Evolutionary conservation across 805 yeast species (phyloP), one percentile per base, ranked within the genome.

Genomic region (Yarrowia sp.): DNA sequence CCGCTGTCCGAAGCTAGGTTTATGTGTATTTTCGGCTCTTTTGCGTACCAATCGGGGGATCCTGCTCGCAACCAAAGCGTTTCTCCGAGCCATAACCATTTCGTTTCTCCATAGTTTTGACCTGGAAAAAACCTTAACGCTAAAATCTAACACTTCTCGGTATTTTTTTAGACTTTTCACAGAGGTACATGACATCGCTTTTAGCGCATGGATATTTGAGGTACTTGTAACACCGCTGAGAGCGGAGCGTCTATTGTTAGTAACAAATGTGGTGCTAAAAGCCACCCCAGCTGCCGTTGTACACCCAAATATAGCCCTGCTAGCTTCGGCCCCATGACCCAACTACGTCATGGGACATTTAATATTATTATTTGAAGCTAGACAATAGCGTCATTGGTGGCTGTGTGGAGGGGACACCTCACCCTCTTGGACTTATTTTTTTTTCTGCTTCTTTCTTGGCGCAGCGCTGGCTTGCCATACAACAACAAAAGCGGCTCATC

Each of bases 171-270:
- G 41, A 13, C 55, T 48, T 33, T 32, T 9, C 13, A 15, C 3
- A 17, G 55, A 48, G 55, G 55, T 18, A 17, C 55, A 48, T 35
- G 32, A 35, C 55, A 48, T 48, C 55, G 55, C 55, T 48, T 48
- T 48, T 48, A 48, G 55, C 55, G 55, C 39, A 48, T 48, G 53
- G 14, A 17, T 47, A 45, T 32, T 45, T 31, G 51, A 45, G 51
- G n/a, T n/a, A n/a, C n/a, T n/a, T n/a, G n/a, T n/a, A n/a, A n/a
- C n/a, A n/a, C n/a, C n/a, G n/a, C n/a, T n/a, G n/a, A n/a, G n/a
- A n/a, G n/a, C n/a, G n/a, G n/a, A 18, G n/a, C 22, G 51, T 8
- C 39, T 48, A 33, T 48, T 8, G 39, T 48, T 32, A 33, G 53
- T 7, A 17, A n/a, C 14, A 45, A 4, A 6, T 3, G 22, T 4